Evolutionary conservation across 495 filamentous ascomycete species (phyloP), one percentile per base, ranked within the genome.

Genomic region (Penicillium crystallinum): DNA sequence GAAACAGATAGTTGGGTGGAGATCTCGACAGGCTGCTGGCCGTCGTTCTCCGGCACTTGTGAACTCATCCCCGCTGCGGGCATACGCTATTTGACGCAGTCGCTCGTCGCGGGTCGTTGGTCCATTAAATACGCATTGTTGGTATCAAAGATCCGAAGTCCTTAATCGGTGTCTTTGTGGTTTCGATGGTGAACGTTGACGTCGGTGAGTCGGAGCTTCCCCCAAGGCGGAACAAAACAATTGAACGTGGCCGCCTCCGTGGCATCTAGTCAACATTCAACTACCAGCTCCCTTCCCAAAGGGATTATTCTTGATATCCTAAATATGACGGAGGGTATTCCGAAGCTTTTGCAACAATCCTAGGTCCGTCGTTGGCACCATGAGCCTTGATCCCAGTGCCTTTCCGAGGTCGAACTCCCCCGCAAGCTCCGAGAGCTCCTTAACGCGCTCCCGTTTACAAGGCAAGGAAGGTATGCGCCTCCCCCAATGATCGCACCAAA

Each of bases 361-460:
- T 62, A 47, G 34, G 55, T 61, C 51, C 59, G 46, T 63, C 40
- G 61, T 64, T 65, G 63, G 64, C 71, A 79, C 62, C 68, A 89
- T 90, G 85, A 80, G 82, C 69, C 82, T 88, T 76, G 86, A 89
- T 72, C 74, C 84, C 39, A 75, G 75, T 66, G 73, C 77, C 57
- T 78, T 81, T 63, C 77, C 80, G 58, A 81, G 83, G 65, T 86
- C 86, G 55, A 73, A 79, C 60, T 90, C 88, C 54, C 87, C 87
- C 57, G 80, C 86, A 66, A 87, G 83, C 77, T 90, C 87, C 70
- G 87, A 85, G 30, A 83, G 81, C 66, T 86, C 83, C 53, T 84
- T 87, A 40, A 84, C 86, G 40, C 80, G 81, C 34, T 78, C 79
- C 52, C 79, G 82, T 56, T 59, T 67, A 57, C 71, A 73, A 53